Conservation (phyloP, 176 grass and related monocot species). For the Carex pumila region DNA sequence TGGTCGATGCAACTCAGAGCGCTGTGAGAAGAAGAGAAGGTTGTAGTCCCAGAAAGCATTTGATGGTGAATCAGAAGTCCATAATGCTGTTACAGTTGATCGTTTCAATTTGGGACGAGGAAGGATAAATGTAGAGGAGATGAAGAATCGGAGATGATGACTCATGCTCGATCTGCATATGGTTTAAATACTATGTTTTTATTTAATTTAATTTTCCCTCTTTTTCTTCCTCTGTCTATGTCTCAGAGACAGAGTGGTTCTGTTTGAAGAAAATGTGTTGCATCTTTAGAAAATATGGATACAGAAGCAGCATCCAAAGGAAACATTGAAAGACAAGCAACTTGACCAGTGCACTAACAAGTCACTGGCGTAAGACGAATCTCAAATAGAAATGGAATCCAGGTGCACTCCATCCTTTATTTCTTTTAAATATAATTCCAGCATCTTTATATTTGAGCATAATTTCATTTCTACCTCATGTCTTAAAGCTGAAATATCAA, state of each 20-base stretch:
- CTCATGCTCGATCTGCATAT: conserved; percentile 4
- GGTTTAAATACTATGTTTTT: not conserved
- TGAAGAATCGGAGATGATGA: not conserved
- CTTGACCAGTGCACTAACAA: not conserved
- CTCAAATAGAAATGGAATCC: not conserved
- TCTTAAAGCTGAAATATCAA: not conserved
- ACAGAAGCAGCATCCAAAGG: not conserved
- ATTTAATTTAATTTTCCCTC: not conserved
- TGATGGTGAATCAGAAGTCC: conserved; percentile 36
- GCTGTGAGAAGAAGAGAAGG: conserved; percentile 86
- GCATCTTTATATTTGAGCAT: not conserved
- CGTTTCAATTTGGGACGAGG: not conserved
- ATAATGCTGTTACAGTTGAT: not conserved
- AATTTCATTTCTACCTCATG: not conserved
- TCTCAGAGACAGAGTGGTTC: not conserved
- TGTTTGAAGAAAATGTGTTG: not conserved
- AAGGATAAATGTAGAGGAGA: not conserved
- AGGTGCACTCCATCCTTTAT: not conserved
- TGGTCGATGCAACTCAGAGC: conserved; percentile 42
- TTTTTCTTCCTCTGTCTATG: not conserved
- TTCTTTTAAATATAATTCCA: not conserved
- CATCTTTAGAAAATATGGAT: not conserved
- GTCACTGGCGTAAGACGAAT: not conserved
- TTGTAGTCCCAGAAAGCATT: conserved; percentile 94
- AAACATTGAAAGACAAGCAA: conserved; percentile 2